A percentile compares a stretch with the other conserved stretches of the same genome.
phyloP scores from a whole-genome alignment of 2,329 filamentous ascomycete species.

The Sodiomyces alkalinus region DNA sequence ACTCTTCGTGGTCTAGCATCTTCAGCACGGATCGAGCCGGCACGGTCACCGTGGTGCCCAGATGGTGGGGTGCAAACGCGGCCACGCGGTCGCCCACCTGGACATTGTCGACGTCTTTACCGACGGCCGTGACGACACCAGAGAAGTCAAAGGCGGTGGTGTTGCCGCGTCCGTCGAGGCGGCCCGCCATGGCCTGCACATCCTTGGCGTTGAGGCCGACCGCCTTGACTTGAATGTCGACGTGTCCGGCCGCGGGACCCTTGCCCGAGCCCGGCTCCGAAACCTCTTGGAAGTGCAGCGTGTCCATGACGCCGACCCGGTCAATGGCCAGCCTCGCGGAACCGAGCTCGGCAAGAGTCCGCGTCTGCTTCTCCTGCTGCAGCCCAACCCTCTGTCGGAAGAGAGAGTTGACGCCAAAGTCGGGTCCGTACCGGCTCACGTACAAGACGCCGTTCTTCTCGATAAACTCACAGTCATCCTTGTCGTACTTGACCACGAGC shows the following conservation, averaged over 20 bases:
- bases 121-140: constrained; percentile 11
- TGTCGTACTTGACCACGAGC: neutral
- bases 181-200: constrained; percentile 11
- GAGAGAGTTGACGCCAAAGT: constrained; percentile 7
- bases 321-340: constrained; percentile 6
- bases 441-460: constrained; percentile 1
- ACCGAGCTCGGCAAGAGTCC: neutral
- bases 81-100: constrained; percentile 13
- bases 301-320: constrained; percentile 6
- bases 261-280: neutral
- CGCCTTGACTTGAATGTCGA: constrained; percentile 4
- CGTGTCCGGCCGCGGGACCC: constrained; percentile 1
- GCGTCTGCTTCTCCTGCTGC: neutral
- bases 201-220: constrained; percentile 12
- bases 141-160: constrained; percentile 13
- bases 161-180: constrained; percentile 8
- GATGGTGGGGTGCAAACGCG: constrained; percentile 10
- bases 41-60: constrained; percentile 9
- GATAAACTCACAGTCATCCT: neutral
- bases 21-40: neutral
- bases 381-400: constrained; percentile 7
- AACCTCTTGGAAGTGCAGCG: constrained; percentile 10
- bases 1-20: constrained; percentile 10
- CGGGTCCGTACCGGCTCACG: constrained; percentile 11
- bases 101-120: constrained; percentile 7